These are phyloP conservation scores for Solanum neorickii DNA, from an alignment of 257 asterid species.

Conservation along the genomic window DNA sequence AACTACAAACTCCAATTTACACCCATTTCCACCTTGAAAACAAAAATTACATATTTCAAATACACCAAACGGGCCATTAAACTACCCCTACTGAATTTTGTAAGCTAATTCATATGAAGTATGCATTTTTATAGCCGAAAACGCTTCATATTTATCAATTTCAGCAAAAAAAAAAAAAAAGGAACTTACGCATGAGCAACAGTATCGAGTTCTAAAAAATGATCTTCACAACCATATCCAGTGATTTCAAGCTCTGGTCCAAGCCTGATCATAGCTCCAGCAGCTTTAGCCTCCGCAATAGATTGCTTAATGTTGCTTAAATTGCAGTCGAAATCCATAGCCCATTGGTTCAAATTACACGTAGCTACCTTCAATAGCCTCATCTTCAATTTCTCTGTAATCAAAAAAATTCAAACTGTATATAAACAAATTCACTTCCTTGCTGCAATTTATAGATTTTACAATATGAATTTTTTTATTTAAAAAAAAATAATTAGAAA, in stretches of 20 bases:
- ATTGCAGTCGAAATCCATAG: slow-evolving; percentile 96
- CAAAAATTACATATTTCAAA: not conserved
- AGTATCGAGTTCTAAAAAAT: slow-evolving; percentile 89
- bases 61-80: not conserved
- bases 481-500: not conserved
- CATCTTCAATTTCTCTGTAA: slow-evolving; percentile 25
- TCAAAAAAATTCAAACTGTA: not conserved
- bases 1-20: not conserved
- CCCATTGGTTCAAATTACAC: slow-evolving; percentile 96
- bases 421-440: not conserved
- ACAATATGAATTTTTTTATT: not conserved
- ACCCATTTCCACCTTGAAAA: not conserved
- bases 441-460: not conserved
- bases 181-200: slow-evolving; percentile 68
- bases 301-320: slow-evolving; percentile 76
- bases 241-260: slow-evolving; percentile 99
- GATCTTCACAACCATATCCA: slow-evolving; percentile 98
- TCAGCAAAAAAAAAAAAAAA: not conserved
- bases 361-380: slow-evolving; percentile 91
- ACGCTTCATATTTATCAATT: not conserved
- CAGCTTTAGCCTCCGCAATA: slow-evolving; percentile 60
- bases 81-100: not conserved
- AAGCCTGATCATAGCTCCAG: slow-evolving; percentile 84
- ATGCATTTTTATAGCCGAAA: not conserved
- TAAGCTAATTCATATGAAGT: not conserved